A percentile compares a stretch with the other conserved stretches of the same genome.
phyloP scores from a whole-genome alignment of 441 rosid species.

The Populus tomentosa region DNA sequence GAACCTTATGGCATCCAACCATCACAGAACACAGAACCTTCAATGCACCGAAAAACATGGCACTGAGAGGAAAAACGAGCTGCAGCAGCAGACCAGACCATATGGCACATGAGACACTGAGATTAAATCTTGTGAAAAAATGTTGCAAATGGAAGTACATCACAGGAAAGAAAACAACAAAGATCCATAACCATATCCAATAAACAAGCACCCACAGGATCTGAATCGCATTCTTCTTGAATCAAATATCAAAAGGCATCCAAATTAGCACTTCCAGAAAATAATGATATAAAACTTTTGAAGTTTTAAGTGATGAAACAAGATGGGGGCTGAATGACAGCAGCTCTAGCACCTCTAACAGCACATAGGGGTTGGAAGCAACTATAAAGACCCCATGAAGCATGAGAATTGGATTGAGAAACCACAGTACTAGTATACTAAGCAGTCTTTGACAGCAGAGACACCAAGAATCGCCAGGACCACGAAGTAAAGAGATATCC shows the following conservation, averaged over 20 bases:
- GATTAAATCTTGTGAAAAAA: neutral
- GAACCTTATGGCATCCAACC: neutral
- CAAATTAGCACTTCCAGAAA: neutral
- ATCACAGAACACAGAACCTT: neutral
- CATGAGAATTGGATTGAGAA: too few relatives aligned
- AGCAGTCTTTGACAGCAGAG: neutral
- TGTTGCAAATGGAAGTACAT: neutral
- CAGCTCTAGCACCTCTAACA: too few relatives aligned
- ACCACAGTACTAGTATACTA: neutral
- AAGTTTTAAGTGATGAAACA: too few relatives aligned
- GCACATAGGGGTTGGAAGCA: too few relatives aligned
- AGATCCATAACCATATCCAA: neutral
- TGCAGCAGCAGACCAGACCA: neutral
- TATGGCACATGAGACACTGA: neutral
- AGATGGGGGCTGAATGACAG: neutral
- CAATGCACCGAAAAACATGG: neutral
- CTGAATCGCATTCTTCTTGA: neutral
- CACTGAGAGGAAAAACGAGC: neutral
- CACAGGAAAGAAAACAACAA: neutral
- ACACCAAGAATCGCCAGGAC: neutral
- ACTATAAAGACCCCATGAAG: too few relatives aligned
- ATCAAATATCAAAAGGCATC: neutral
- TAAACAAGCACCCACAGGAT: neutral
- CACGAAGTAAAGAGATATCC: neutral
- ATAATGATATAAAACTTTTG: too few relatives aligned